Conservation (phyloP, 1,139 yeast species). For the Saccharomyces hybrid region DNA sequence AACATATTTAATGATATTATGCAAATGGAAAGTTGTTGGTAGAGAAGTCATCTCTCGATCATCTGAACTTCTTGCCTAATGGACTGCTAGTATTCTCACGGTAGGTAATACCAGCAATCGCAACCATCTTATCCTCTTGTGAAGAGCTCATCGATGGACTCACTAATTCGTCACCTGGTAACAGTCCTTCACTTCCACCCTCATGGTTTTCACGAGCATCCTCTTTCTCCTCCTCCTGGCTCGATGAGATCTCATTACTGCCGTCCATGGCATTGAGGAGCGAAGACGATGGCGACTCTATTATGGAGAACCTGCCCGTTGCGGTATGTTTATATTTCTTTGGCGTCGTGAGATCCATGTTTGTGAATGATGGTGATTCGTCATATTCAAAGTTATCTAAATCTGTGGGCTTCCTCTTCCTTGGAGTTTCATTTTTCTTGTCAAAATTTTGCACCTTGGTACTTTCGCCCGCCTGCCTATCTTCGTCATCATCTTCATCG, state of each 20-base stretch:
- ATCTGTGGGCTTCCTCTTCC: constrained; percentile 24
- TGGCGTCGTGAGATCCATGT: constrained; percentile 16
- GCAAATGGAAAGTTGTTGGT: neutral
- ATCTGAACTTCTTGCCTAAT: constrained; percentile 6
- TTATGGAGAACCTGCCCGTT: neutral
- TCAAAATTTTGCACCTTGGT: neutral
- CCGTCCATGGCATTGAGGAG: neutral
- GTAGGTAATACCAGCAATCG: constrained; percentile 3
- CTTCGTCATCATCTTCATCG: constrained; percentile 10
- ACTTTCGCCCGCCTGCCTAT: constrained; percentile 7
- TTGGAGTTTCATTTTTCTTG: constrained; percentile 10
- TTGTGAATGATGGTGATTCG: constrained; percentile 5
- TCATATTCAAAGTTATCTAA: constrained; percentile 23
- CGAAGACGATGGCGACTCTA: neutral
- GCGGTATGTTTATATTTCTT: constrained; percentile 16
- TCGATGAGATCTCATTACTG: neutral
- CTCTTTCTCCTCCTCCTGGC: neutral
- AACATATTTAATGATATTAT: neutral
- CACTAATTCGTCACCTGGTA: neutral
- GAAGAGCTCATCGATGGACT: neutral
- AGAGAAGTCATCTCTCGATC: neutral
- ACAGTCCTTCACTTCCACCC: neutral
- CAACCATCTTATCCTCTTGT: neutral
- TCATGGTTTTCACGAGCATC: neutral
- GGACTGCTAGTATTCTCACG: constrained; percentile 1